Conservation (phyloP, 371 early-diverging fungal species). For the Apophysomyces ossiformis region DNA sequence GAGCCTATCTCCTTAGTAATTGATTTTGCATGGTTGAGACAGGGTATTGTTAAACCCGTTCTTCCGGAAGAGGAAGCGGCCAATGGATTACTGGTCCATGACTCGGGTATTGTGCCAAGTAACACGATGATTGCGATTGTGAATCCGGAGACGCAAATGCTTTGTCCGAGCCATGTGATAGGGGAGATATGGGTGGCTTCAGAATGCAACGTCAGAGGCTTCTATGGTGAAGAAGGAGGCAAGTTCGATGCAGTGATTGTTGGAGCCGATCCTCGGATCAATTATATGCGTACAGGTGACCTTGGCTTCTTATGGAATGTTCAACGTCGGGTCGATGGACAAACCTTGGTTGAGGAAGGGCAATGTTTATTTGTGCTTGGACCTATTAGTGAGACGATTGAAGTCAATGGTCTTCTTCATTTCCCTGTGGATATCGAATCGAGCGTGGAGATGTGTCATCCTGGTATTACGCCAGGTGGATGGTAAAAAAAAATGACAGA, state of each 20-base stretch:
- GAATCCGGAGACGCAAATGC: slow-evolving; percentile 69
- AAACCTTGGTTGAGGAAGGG: slow-evolving; percentile 58
- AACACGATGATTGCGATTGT: slow-evolving; percentile 88
- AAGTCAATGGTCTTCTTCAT: slow-evolving; percentile 74
- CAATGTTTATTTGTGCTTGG: slow-evolving; percentile 83
- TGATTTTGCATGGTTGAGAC: slow-evolving; percentile 66
- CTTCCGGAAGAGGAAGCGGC: slow-evolving; percentile 58
- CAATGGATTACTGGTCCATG: slow-evolving; percentile 66
- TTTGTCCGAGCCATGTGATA: slow-evolving; percentile 72
- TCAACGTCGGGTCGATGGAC: slow-evolving; percentile 42
- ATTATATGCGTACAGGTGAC: slow-evolving; percentile 84
- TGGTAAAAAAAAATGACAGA: slow-evolving; percentile 22
- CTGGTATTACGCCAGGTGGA: slow-evolving; percentile 57
- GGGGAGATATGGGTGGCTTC: slow-evolving; percentile 91
- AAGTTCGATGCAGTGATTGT: slow-evolving; percentile 57
- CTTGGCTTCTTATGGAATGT: slow-evolving; percentile 82
- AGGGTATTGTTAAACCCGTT: slow-evolving; percentile 66
- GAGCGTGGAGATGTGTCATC: slow-evolving; percentile 69
- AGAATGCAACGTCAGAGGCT: slow-evolving; percentile 61
- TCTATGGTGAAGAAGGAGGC: slow-evolving; percentile 31
- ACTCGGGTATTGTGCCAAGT: slow-evolving; percentile 79
- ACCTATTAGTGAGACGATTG: slow-evolving; percentile 69
- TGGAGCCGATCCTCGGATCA: slow-evolving; percentile 66
- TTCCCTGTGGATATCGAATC: slow-evolving; percentile 77
- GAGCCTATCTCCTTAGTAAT: slow-evolving; percentile 69